Base-by-base conservation (phyloP, 2,329 filamentous ascomycete species). In the Talaromyces sp. region DNA sequence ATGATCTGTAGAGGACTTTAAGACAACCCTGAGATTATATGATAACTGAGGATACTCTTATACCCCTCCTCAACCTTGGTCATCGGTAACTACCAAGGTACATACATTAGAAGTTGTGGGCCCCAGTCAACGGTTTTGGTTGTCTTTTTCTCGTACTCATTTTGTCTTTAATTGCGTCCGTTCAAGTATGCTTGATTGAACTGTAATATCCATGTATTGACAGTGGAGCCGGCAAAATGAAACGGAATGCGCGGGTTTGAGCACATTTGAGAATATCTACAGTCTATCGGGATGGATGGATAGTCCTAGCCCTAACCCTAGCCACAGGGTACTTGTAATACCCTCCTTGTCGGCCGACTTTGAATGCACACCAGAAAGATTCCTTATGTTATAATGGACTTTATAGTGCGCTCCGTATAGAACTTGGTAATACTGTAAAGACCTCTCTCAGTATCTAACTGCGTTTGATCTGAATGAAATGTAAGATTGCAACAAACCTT, bases 401-500 rank as follows among this genome's bases (percentile, higher is more conserved):
- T n/a, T n/a, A n/a, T n/a, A n/a, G n/a, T n/a, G 7, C 7, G 25
- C 3, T 28, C 25, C 25, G 25, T 13, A 37, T 48, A 56, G 17
- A 56, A 56, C 10, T 48, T 48, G 21, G 31, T 9, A n/a, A 55
- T 55, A 19, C 53, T 55, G 22, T 46, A 4, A 35, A 54, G 19
- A 9, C 15, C 1, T 25, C 6, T 36, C n/a, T 55, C 17, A 36
- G 25, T 9, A 31, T 3, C 5, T 31, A 7, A 19, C 19, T 22
- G 21, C 22, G 17, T 9, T 54, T 13, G 13, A 17, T 54, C 6
- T 19, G 22, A 15, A 33, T 41, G 15, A 6, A n/a, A 48, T 7
- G 28, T 17, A 17, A 28, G 36, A 35, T 3, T 5, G 11, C 10
- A 10, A 61, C 61, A 61, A 41, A 70, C 70, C 70, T 71, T 41